Base-by-base conservation (phyloP, 2,329 filamentous ascomycete genomes). In the Bipolaris sorokiniana region DNA sequence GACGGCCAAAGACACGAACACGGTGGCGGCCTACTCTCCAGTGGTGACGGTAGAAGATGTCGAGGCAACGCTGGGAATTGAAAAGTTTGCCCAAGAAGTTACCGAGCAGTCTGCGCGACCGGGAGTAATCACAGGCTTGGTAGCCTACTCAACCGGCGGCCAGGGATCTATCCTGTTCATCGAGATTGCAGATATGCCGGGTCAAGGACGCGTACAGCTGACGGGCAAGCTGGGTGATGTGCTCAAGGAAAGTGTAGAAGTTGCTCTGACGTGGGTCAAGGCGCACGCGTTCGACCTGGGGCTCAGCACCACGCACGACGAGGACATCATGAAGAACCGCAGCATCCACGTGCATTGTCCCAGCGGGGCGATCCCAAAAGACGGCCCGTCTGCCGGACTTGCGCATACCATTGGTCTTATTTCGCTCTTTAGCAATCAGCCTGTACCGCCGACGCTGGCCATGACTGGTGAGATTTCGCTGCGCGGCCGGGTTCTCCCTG, bases 151-250 rank as follows among this genome's bases (percentile, higher is more conserved):
- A 71, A 90, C 89, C 3, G 94, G 95, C 48, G 92, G 92, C 46
- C 94, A 97, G 75, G 95, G 95, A 61, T 93, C 90, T 72, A 99
- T 99, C 70, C 84, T 99, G 54, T 99, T 99, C 82, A 99, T 99
- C 68, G 95, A 99, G 78, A 92, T 97, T 42, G 92, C 94, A 10
- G 93, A 97, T 73, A 98, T 98, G 92, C 95, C 95, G 0, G 95
- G 95, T 41, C 89, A 86, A 54, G 95, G 95, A 33, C 88, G 90
- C 51, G 92, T 99, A 34, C 95, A 98, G 78, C 87, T 99, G 23
- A 99, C 95, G 1, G 95, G 95, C 60, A 98, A 96, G 76, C 87
- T 99, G 6, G 95, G 95, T 62, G 93, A 97, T 67, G 95, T 99
- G 28, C 86, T 99, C 57, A 98, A 98, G 78, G 95, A 99, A 78